Evolutionary conservation across 495 filamentous ascomycete species (phyloP).

Genomic region (Podospora conica): DNA sequence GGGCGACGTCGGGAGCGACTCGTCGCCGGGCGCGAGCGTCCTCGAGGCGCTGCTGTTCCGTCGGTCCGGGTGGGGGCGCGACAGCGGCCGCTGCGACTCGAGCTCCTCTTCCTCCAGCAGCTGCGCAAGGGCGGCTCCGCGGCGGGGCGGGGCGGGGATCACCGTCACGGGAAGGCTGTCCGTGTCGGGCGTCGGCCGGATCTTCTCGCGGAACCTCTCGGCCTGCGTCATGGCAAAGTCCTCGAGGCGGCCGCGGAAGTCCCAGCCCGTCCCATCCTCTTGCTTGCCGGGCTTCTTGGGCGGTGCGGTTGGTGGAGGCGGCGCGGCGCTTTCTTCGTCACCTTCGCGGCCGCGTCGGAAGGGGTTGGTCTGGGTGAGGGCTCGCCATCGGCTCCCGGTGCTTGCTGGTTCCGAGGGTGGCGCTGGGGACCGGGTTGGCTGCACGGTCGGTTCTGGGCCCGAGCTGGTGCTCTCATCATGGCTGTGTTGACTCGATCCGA

Average conservation of each 20-base stretch:
- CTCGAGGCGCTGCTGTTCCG: constrained; percentile 13
- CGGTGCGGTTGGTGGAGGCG: not conserved
- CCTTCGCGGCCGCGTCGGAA: constrained; percentile 14
- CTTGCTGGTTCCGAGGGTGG: constrained; percentile 1
- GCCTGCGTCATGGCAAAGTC: constrained; percentile 44
- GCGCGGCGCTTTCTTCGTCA: constrained; percentile 16
- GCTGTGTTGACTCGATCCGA: constrained; percentile 22
- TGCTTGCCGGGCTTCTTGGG: not conserved
- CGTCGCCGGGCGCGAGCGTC: not conserved
- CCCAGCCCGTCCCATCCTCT: constrained; percentile 31
- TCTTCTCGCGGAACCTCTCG: constrained; percentile 38
- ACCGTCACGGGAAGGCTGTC: constrained; percentile 44
- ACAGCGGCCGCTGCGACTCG: constrained; percentile 2
- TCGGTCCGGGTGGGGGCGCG: not conserved
- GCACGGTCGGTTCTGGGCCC: constrained; percentile 7
- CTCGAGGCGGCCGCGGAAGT: constrained; percentile 39
- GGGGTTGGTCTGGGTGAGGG: constrained; percentile 20
- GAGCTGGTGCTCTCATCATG: constrained; percentile 18
- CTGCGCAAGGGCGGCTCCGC: constrained; percentile 40
- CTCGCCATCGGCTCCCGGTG: constrained; percentile 24
- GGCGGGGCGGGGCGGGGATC: constrained; percentile 42
- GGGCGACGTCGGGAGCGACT: constrained; percentile 3
- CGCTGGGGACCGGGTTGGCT: constrained; percentile 2
- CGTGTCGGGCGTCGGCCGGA: constrained; percentile 43
- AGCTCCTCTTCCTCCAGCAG: constrained; percentile 38